Base-by-base conservation (phyloP, 2,329 filamentous ascomycete species). In the Aspergillus vadensis region DNA sequence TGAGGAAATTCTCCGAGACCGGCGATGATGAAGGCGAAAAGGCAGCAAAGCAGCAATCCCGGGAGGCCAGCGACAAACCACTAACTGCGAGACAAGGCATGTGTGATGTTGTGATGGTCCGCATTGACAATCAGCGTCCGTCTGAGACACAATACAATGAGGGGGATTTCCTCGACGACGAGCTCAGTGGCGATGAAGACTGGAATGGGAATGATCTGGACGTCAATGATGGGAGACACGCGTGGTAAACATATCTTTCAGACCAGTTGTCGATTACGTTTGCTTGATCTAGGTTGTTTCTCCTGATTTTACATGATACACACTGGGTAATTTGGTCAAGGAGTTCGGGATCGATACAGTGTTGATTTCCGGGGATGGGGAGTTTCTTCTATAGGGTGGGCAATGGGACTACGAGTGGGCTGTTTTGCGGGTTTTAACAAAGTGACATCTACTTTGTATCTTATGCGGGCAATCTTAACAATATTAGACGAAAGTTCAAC, bases 121-220 rank as follows among this genome's bases (percentile, higher is more conserved):
- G 81, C 25, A 86, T 88, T 56, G 86, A 88, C 68, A 88, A 88
- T 65, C 81, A 84, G 64, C 81, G 86, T 6, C 86, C 86, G 1
- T 79, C 81, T 4, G 85, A 88, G 60, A 79, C 81, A 47, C 82
- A 86, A 48, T 85, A 81, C 67, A 82, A 80, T 25, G 86, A 87
- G 64, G 79, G 77, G 30, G 84, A 88, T 65, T 88, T 88, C 63
- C 77, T 87, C 2, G 85, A 88, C 64, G 81, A 80, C 21, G 86
- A 88, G 68, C 73, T 76, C 1, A 86, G 84, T 68, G 85, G 82
- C 4, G 86, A 88, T 67, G 85, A 86, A 60, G 86, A 88, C 62
- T 88, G 86, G 85, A 79, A 81, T 58, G 84, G 82, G 8, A 77
- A 80, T 43, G 80, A 82, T 41, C 58, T 67, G 25, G 68, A 73